A percentile compares a stretch with the other conserved stretches of the same genome.
phyloP scores from a whole-genome alignment of 164 flowering plant genomes.

The Stephania japonica region DNA sequence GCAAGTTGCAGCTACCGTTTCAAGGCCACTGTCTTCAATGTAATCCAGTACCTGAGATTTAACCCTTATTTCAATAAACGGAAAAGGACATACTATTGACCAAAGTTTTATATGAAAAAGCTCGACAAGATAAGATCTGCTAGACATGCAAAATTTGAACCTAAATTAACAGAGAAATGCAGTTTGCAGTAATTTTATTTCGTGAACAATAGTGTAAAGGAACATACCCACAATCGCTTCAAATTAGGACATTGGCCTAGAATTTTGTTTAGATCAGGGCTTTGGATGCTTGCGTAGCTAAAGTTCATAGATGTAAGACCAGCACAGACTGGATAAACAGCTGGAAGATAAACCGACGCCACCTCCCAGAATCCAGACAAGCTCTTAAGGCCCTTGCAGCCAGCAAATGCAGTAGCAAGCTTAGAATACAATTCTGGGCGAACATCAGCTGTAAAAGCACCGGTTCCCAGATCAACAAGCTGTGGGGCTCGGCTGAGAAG shows the following conservation, averaged over 20 bases:
- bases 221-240: constrained; percentile 66
- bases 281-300: constrained; percentile 61
- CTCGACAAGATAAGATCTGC: not conserved
- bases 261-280: constrained; percentile 58
- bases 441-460: constrained; percentile 55
- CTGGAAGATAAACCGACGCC: constrained; percentile 53
- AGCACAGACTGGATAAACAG: constrained; percentile 51
- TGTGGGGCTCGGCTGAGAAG: constrained; percentile 67
- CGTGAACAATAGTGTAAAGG: not conserved
- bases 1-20: constrained; percentile 56
- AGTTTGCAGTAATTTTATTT: not conserved
- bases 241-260: constrained; percentile 57
- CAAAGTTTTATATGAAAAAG: not conserved
- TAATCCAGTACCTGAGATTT: constrained; percentile 61
- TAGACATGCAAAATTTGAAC: not conserved
- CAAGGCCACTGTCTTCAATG: constrained; percentile 76
- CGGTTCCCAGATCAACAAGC: constrained; percentile 80
- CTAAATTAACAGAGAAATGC: not conserved
- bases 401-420: constrained; percentile 52
- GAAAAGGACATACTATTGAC: not conserved
- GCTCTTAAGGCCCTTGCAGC: constrained; percentile 61
- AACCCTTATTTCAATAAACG: constrained; percentile 13
- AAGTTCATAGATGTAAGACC: constrained; percentile 67
- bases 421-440: constrained; percentile 51
- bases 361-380: constrained; percentile 95